A percentile compares a stretch with the other conserved stretches of the same genome.
phyloP scores from a whole-genome alignment of 176 grass and related monocot species.

The Hyparrhenia diplandra region DNA sequence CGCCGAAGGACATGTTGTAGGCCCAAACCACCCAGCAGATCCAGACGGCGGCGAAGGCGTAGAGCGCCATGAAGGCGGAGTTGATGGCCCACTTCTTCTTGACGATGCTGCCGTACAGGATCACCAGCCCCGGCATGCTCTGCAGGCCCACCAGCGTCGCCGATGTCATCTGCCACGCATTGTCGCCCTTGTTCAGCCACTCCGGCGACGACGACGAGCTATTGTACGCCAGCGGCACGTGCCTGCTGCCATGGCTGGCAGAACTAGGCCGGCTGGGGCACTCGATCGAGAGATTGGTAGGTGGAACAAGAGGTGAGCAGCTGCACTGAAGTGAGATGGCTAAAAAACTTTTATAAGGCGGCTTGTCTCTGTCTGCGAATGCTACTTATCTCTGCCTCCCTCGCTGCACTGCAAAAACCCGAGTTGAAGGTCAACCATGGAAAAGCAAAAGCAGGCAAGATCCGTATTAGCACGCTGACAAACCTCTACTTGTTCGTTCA shows the following conservation, averaged over 20 bases:
- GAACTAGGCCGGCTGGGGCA: too few species aligned
- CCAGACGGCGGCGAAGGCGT: slow-evolving; percentile 67
- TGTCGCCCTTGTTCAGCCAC: slow-evolving; percentile 75
- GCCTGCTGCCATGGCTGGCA: slow-evolving; percentile 9
- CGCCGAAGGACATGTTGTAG: slow-evolving; percentile 62
- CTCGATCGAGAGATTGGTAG: background rate
- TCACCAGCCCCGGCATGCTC: slow-evolving; percentile 60
- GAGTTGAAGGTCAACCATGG: too few species aligned
- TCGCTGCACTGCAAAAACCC: too few species aligned
- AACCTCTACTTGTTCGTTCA: too few species aligned
- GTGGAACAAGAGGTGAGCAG: background rate
- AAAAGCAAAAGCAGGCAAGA: too few species aligned
- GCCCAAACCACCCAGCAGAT: slow-evolving; percentile 59
- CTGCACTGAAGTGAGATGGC: background rate
- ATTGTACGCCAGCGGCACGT: slow-evolving; percentile 33
- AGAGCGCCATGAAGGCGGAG: slow-evolving; percentile 77
- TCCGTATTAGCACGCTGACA: too few species aligned
- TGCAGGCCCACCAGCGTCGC: slow-evolving; percentile 57
- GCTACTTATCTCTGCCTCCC: too few species aligned
- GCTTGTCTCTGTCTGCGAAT: too few species aligned
- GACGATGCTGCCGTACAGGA: slow-evolving; percentile 80
- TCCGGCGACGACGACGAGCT: slow-evolving; percentile 23
- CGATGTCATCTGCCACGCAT: slow-evolving; percentile 54
- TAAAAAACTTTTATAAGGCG: too few species aligned
- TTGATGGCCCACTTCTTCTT: slow-evolving; percentile 91